These are phyloP conservation scores for Scutellaria barbata DNA, from an alignment of 257 asterid genomes.

Conservation along the genomic window DNA sequence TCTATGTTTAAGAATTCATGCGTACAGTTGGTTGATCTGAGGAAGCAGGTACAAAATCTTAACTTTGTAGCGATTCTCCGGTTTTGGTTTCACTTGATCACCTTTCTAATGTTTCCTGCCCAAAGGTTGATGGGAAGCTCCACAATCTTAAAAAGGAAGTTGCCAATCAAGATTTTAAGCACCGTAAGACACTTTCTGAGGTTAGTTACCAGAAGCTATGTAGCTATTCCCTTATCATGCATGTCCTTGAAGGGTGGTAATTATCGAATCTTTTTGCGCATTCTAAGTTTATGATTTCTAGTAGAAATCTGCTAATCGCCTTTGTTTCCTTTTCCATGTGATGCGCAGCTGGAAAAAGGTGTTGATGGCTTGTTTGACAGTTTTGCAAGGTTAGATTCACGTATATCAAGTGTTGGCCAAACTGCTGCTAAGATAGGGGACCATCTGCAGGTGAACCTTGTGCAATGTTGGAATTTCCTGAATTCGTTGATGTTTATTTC, in stretches of 20 bases:
- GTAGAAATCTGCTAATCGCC: conserved; percentile 14
- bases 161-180: conserved; percentile 84
- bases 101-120: conserved; percentile 40
- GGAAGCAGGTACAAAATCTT: conserved; percentile 64
- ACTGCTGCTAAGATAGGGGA: conserved; percentile 99
- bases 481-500: conserved; percentile 8
- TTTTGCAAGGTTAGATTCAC: conserved; percentile 93
- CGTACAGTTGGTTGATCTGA: conserved; percentile 75
- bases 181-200: conserved; percentile 92
- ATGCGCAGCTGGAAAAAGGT: conserved; percentile 90
- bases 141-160: conserved; percentile 83
- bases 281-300: conserved; percentile 1
- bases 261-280: background rate
- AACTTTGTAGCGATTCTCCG: background rate
- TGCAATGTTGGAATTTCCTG: conserved; percentile 15
- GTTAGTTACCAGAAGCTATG: conserved; percentile 48
- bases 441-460: conserved; percentile 81
- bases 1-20: conserved; percentile 85
- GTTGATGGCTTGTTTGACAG: conserved; percentile 93
- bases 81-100: conserved; percentile 29
- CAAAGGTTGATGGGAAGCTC: conserved; percentile 89
- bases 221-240: conserved; percentile 11
- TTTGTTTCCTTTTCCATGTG: conserved; percentile 26
- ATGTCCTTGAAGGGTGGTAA: conserved; percentile 1
- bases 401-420: conserved; percentile 98